A percentile compares a stretch with the other conserved stretches of the same genome.
These are phyloP conservation scores for Phtheirospermum japonicum DNA, from an alignment of 257 asterid species.

Conservation along the genomic window DNA sequence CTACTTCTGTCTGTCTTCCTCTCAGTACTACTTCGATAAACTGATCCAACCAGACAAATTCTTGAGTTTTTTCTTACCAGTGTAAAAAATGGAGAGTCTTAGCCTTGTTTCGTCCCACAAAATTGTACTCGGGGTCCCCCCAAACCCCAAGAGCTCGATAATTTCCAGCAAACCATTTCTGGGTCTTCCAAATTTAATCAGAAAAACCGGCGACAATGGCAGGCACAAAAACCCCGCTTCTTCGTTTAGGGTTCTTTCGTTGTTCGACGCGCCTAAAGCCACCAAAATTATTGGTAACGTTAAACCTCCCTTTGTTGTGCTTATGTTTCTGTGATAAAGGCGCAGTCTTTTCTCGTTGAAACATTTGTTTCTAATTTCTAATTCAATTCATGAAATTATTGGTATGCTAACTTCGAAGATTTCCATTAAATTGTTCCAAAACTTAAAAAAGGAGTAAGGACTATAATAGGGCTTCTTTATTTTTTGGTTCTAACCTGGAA, in stretches of 20 bases:
- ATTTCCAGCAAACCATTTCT: constrained; percentile 48
- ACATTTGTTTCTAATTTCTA: constrained; percentile 9
- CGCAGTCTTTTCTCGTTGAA: background rate
- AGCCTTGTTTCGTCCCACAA: constrained; percentile 68
- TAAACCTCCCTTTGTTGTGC: constrained; percentile 1
- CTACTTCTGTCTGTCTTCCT: too few relatives aligned
- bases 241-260: constrained; percentile 41
- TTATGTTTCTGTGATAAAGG: constrained; percentile 9
- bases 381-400: background rate
- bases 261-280: constrained; percentile 40
- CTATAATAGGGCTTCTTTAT: too few relatives aligned
- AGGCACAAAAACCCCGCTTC: constrained; percentile 37
- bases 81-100: constrained; percentile 55
- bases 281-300: constrained; percentile 54
- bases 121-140: constrained; percentile 54
- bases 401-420: too few relatives aligned
- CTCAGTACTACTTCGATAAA: constrained; percentile 5
- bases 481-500: constrained; percentile 3
- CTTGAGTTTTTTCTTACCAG: background rate
- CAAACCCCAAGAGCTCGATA: constrained; percentile 46
- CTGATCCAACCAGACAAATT: constrained; percentile 10
- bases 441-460: too few relatives aligned
- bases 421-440: background rate
- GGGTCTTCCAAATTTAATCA: constrained; percentile 50
- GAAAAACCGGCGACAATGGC: constrained; percentile 33